These are phyloP conservation scores for Meyerozyma smithsonii DNA, from an alignment of 1,139 yeast species.

Conservation along the genomic window DNA sequence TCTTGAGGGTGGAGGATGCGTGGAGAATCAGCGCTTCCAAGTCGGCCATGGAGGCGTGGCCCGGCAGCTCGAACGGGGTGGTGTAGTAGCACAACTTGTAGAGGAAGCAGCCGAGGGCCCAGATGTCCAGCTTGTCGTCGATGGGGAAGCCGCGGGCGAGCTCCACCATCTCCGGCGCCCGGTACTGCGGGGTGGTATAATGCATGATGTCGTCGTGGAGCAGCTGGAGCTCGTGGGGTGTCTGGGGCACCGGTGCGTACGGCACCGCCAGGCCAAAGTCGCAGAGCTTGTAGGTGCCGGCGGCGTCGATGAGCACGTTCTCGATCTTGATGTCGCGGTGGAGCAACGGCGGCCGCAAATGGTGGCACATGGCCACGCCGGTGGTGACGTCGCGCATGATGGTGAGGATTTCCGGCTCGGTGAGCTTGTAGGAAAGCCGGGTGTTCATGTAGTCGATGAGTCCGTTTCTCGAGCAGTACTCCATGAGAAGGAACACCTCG, in stretches of 20 bases:
- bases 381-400: constrained; percentile 80
- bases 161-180: constrained; percentile 97
- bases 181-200: constrained; percentile 96
- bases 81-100: constrained; percentile 91
- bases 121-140: constrained; percentile 90
- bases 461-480: constrained; percentile 81
- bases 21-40: constrained; percentile 37
- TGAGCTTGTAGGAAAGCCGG: constrained; percentile 73
- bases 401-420: constrained; percentile 74
- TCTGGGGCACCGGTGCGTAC: constrained; percentile 59
- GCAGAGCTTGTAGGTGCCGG: constrained; percentile 74
- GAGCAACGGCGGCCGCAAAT: constrained; percentile 70
- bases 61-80: constrained; percentile 84
- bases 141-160: constrained; percentile 78
- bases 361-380: constrained; percentile 88
- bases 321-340: constrained; percentile 96
- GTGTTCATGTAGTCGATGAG: constrained; percentile 92
- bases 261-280: constrained; percentile 93
- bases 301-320: constrained; percentile 75
- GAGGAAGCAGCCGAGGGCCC: constrained; percentile 93
- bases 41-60: constrained; percentile 32
- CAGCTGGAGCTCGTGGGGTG: constrained; percentile 58
- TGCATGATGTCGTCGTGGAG: constrained; percentile 80
- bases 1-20: constrained; percentile 28
- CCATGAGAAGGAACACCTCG: constrained; percentile 92